Base-by-base conservation (phyloP, 1,284 basidiomycete genomes). In the Athelia psychrophila region DNA sequence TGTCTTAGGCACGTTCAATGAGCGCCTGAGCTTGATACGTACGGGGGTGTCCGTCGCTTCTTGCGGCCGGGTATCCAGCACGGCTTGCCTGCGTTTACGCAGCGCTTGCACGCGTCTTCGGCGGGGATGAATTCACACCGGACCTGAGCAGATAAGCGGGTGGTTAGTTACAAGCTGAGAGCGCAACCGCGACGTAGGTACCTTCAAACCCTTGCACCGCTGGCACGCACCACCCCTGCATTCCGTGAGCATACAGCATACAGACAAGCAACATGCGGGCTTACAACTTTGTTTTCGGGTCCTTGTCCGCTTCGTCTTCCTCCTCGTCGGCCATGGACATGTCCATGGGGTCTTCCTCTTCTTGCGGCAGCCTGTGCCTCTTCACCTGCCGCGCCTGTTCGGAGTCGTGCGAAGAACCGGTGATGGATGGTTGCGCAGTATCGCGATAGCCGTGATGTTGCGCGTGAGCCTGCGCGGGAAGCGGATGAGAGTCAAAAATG, bases 31-130 rank as follows among this genome's bases (percentile, higher is more conserved):
- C 13, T 30, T 30, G 6, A 30, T 12, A 70, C 85, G 64, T 67
- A 90, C 88, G 86, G 88, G 50, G 86, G 86, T n/a, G 84, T 77
- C 49, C 84, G 74, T 52, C 86, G 82, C 58, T 86, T 84, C 67
- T 88, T 89, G 53, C 83, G 75, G n/a, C 86, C 86, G 25, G 87
- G 88, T 47, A 88, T 87, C 42, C 83, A 69, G 58, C 88, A 91
- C 51, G 87, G 84, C 54, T 87, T 80, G 8, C 78, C 78, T 8
- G 80, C 83, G 54, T 79, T 79, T 51, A 78, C 66, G 60, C 86
- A 90, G 12, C 88, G 81, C 60, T 80, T 86, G 65, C 88, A 90
- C 2, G 80, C 78, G 57, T 90, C 86, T 13, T 74, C 78, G 45
- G 86, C 84, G 10, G 76, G 78, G 62, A 71, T 79, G 64, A 86